These are phyloP conservation scores for Yarrowia sp. DNA, from an alignment of 805 yeast genomes.

Conservation along the genomic window DNA sequence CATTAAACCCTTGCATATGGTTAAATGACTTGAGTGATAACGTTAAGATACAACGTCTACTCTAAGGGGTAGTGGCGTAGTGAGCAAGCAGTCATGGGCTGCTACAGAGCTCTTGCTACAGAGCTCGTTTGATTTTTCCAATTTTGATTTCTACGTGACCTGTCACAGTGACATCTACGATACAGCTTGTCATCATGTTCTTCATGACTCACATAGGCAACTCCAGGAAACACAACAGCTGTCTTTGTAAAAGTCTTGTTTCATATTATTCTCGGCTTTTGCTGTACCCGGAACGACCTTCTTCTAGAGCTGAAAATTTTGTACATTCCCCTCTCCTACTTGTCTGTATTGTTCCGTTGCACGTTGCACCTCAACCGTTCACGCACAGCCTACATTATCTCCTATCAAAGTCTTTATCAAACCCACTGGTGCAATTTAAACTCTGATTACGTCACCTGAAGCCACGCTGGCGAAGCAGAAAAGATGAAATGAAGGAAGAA, in stretches of 20 bases:
- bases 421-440: neutral
- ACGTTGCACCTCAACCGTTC: too few relatives aligned
- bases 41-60: constrained; percentile 14
- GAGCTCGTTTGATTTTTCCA: too few relatives aligned
- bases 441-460: constrained; percentile 24
- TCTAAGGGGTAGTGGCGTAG: constrained; percentile 7
- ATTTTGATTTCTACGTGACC: neutral
- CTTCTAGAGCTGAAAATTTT: too few relatives aligned
- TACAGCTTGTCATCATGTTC: too few relatives aligned
- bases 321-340: neutral
- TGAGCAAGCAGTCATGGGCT: neutral
- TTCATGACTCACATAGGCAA: too few relatives aligned
- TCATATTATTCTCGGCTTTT: too few relatives aligned
- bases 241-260: too few relatives aligned
- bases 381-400: constrained; percentile 25
- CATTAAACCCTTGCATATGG: neutral
- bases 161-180: too few relatives aligned
- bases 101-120: too few relatives aligned
- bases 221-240: too few relatives aligned
- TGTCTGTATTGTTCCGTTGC: too few relatives aligned
- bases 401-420: constrained; percentile 22
- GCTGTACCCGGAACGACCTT: too few relatives aligned
- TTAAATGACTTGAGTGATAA: neutral
- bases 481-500: neutral
- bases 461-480: neutral